Evolutionary conservation across 768 basidiomycete genomes (phyloP).

Genomic region (Naganishia antarctica): DNA sequence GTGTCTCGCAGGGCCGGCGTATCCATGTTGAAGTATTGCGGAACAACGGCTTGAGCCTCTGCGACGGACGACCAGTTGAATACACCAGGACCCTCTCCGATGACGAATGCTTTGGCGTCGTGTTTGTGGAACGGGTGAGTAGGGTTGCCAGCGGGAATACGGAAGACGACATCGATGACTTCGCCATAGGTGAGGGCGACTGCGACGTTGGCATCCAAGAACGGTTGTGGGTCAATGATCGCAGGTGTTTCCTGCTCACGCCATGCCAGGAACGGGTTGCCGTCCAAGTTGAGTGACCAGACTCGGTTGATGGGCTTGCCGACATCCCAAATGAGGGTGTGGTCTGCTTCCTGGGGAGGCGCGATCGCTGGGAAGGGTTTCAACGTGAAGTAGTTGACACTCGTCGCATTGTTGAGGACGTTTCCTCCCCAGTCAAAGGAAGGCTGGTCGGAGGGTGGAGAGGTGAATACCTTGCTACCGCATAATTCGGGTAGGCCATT

Average conservation of each 20-base stretch:
- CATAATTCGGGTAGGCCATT: conserved; percentile 21
- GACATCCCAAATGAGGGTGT: conserved; percentile 24
- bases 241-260: conserved; percentile 24
- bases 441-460: conserved; percentile 21
- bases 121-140: conserved; percentile 28
- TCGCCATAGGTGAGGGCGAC: conserved; percentile 14
- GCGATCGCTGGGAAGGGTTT: conserved; percentile 21
- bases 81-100: conserved; percentile 19
- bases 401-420: conserved; percentile 11
- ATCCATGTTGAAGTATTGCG: conserved; percentile 24
- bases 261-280: conserved; percentile 26
- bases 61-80: conserved; percentile 25
- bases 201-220: conserved; percentile 25
- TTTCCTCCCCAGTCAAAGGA: conserved; percentile 20
- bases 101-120: conserved; percentile 21
- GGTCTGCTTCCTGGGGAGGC: neutral
- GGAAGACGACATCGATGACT: conserved; percentile 27
- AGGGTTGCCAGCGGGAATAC: conserved; percentile 23
- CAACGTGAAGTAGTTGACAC: conserved; percentile 4
- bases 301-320: conserved; percentile 21
- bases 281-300: conserved; percentile 24
- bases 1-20: conserved; percentile 22
- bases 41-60: conserved; percentile 12
- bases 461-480: conserved; percentile 9
- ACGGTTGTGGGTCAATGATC: conserved; percentile 22